Conservation (phyloP, 768 basidiomycete species). For the Tricholoma furcatifolium region DNA sequence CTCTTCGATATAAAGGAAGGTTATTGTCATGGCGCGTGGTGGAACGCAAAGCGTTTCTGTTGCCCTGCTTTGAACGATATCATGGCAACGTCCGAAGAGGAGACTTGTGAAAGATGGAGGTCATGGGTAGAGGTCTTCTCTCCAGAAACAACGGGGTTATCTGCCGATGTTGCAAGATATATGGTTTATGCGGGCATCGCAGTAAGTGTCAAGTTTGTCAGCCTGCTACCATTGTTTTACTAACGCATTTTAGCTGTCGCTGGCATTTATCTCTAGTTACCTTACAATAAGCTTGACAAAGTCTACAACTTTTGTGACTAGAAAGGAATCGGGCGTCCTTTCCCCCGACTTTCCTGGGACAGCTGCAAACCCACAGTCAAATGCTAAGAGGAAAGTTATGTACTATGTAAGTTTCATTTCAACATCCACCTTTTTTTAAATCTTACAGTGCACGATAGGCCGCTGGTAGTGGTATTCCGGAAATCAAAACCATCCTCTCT, state of each 20-base stretch:
- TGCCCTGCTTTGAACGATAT: slow-evolving; percentile 48
- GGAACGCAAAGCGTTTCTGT: slow-evolving; percentile 79
- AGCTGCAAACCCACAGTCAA: slow-evolving; percentile 18
- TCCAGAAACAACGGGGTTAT: slow-evolving; percentile 26
- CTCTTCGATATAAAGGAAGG: slow-evolving; percentile 94
- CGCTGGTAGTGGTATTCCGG: slow-evolving; percentile 94
- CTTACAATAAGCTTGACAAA: slow-evolving; percentile 87
- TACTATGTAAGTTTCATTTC: slow-evolving; percentile 66
- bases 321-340: slow-evolving; percentile 83
- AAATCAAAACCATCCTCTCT: slow-evolving; percentile 92
- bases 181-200: slow-evolving; percentile 72
- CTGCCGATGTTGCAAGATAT: slow-evolving; percentile 59
- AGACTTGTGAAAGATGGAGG: slow-evolving; percentile 66
- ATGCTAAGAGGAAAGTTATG: slow-evolving; percentile 62
- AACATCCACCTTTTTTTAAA: neutral
- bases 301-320: slow-evolving; percentile 83
- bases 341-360: slow-evolving; percentile 45
- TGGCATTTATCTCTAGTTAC: slow-evolving; percentile 72
- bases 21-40: slow-evolving; percentile 70
- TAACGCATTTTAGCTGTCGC: slow-evolving; percentile 48
- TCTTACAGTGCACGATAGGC: slow-evolving; percentile 45
- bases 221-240: neutral
- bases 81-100: slow-evolving; percentile 19
- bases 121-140: slow-evolving; percentile 68
- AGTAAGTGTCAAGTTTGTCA: slow-evolving; percentile 47